Conservation (phyloP, 148 eudicot genomes). For the Selenicereus undatus region DNA sequence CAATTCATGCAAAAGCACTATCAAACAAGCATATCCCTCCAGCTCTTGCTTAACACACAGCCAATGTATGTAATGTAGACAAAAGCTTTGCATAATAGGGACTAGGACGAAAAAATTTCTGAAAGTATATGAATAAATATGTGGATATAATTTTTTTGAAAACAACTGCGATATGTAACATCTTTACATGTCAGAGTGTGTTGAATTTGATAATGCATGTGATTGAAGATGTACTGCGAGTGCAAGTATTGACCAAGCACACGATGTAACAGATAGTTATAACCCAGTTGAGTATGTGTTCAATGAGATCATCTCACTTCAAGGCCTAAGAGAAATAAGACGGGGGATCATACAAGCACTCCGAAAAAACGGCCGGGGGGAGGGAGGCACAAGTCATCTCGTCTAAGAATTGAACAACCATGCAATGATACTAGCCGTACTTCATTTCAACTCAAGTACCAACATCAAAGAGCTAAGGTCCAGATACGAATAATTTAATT, state of each 20-base stretch:
- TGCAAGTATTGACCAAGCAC: not conserved
- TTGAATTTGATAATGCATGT: not conserved
- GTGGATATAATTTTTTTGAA: too few relatives aligned
- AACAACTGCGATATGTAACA: not conserved
- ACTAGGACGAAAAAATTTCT: not conserved
- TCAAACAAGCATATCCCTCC: constrained; percentile 1
- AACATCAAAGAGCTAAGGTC: not conserved
- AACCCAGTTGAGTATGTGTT: not conserved
- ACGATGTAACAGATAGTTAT: not conserved
- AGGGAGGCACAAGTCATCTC: too few relatives aligned
- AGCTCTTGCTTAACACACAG: not conserved
- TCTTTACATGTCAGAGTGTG: not conserved
- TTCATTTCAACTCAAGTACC: not conserved
- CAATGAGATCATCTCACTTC: not conserved
- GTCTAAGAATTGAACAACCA: too few relatives aligned
- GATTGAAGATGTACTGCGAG: not conserved
- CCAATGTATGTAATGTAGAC: constrained; percentile 1
- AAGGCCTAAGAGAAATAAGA: not conserved
- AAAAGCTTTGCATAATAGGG: not conserved
- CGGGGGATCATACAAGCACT: not conserved
- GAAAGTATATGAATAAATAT: not conserved
- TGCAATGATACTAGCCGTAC: not conserved
- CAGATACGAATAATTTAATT: not conserved
- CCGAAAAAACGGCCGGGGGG: too few relatives aligned
- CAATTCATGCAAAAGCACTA: not conserved